Conservation (phyloP, 768 basidiomycete genomes). For the Tulasnella sp. region DNA sequence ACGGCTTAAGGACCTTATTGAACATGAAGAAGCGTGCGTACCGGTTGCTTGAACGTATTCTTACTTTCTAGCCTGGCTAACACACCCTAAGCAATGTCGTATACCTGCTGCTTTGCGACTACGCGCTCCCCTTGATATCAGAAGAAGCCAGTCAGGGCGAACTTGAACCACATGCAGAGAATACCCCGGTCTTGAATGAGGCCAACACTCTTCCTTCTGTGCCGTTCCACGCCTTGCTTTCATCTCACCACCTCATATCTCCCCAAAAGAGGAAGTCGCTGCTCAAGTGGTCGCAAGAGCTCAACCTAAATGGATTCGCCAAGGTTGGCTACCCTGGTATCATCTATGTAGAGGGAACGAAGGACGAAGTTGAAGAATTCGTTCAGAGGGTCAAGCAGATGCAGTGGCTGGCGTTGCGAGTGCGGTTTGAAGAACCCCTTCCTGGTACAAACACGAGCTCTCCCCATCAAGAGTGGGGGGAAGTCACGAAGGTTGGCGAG, state of each 20-base stretch:
- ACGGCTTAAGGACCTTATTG: background rate
- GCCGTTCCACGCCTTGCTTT: conserved; percentile 53
- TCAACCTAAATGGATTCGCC: conserved; percentile 54
- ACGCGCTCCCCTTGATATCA: conserved; percentile 52
- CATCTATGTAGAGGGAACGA: conserved; percentile 58
- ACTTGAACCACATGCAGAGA: conserved; percentile 1
- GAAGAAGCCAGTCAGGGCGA: conserved; percentile 28
- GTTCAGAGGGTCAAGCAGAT: conserved; percentile 59
- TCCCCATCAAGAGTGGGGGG: conserved; percentile 41
- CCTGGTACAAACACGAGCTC: conserved; percentile 16
- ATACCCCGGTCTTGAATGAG: background rate
- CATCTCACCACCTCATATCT: conserved; percentile 66
- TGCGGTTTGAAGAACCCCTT: conserved; percentile 51
- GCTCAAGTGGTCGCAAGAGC: conserved; percentile 44
- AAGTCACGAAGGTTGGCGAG: conserved; percentile 62
- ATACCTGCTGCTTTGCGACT: conserved; percentile 50
- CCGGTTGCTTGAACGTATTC: background rate
- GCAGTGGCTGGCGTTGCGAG: conserved; percentile 68
- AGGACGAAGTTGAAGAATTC: conserved; percentile 51
- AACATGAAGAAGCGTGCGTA: background rate
- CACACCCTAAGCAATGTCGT: conserved; percentile 44
- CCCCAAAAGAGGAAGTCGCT: conserved; percentile 53
- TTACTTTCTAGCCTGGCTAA: background rate
- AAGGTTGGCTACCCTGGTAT: conserved; percentile 71
- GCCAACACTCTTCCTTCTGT: background rate